Base-by-base conservation (phyloP, 805 yeast species). In the Spathaspora arborariae region DNA sequence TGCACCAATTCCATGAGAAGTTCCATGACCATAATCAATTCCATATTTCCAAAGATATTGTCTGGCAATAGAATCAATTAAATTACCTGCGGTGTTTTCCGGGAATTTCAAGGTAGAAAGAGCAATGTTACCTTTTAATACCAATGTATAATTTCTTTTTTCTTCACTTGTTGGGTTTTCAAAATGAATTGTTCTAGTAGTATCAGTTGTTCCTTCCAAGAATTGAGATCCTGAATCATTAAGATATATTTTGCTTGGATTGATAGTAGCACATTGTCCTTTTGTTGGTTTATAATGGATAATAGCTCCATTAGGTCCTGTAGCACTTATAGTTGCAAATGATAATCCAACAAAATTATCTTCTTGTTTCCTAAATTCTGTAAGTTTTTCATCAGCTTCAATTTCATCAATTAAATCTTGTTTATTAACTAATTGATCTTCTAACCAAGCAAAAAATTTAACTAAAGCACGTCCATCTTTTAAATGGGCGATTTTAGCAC, bases 281-380 rank as follows among this genome's bases (percentile, higher is more conserved):
- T 63, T 59, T 10, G 60, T 55, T 3, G 95, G 94, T 37, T 80
- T 68, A 60, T 87, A 87, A 61, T 87, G 95, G 50, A 87, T 84
- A 24, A 86, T 71, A 1, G 94, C 87, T 7, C 88, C 87, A 60
- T 85, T 86, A 10, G 88, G 72, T 0, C 92, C 94, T 1, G 88
- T 74, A 4, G 90, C 79, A 44, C 88, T 80, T 41, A 86, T 85
- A 0, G 94, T 85, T 42, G 79, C 82, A 62, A 86, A 86, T 2
- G 89, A 82, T 39, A 81, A 74, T 0, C 91, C 94, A 18, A 68
- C 74, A 56, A 77, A 81, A 51, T 76, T 67, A 35, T 70, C 65
- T 48, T 75, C 79, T 50, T 63, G 54, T 44, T 68, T 47, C 53
- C 75, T 63, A 55, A 64, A 65, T 44, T 60, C 60, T 19, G 70